A percentile compares a stretch with the other conserved stretches of the same genome.
phyloP scores from a whole-genome alignment of 345 rosid species.

The Linum usitatissimum region DNA sequence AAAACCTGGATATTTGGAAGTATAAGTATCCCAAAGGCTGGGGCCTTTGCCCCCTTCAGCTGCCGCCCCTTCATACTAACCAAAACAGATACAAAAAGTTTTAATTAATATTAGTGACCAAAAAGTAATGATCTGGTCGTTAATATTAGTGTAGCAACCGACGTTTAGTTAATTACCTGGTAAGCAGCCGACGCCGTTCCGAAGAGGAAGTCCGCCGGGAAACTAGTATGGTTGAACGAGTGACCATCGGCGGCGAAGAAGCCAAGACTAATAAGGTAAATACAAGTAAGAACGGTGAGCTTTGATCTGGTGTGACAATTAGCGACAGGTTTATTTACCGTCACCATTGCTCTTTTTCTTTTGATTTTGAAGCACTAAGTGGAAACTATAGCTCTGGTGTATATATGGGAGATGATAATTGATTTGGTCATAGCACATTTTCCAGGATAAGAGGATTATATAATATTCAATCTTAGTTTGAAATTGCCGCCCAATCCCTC shows the following conservation, averaged over 20 bases:
- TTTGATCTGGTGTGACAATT: too few species aligned
- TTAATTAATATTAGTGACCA: neutral
- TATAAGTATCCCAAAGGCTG: conserved; percentile 36
- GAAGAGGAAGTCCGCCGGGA: conserved; percentile 28
- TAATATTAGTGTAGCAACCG: neutral
- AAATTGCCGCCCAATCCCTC: too few species aligned
- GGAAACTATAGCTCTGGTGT: too few species aligned
- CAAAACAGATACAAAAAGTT: neutral
- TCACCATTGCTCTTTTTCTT: too few species aligned
- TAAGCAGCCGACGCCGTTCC: conserved; percentile 40
- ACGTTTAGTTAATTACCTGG: conserved; percentile 15
- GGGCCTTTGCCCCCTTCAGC: conserved; percentile 21
- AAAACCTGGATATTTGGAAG: conserved; percentile 35
- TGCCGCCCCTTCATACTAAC: conserved; percentile 34
- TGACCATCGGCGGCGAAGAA: neutral
- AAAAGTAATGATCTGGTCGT: neutral
- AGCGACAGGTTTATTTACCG: too few species aligned
- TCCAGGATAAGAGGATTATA: too few species aligned
- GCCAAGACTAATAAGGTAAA: too few species aligned
- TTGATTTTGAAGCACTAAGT: too few species aligned
- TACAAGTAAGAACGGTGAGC: too few species aligned
- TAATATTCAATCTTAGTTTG: too few species aligned
- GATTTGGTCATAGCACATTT: too few species aligned
- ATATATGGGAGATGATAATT: too few species aligned
- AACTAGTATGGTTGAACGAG: conserved; percentile 18